These are phyloP conservation scores for Lachnellula subtilissima DNA, from an alignment of 2,329 filamentous ascomycete species.

Conservation along the genomic window DNA sequence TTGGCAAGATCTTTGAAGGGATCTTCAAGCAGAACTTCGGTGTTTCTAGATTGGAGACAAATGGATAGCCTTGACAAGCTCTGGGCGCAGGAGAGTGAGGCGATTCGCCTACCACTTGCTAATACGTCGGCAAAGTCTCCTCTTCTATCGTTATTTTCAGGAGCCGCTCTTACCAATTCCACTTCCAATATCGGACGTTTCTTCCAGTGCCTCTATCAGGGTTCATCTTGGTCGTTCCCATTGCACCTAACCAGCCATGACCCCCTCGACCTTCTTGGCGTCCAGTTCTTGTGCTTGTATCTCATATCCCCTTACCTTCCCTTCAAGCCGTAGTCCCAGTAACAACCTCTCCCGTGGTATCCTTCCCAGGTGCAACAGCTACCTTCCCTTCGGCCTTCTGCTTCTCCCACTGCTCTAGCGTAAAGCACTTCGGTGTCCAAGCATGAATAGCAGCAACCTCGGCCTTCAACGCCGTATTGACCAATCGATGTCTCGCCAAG, in stretches of 20 bases:
- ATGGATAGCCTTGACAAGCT: background rate
- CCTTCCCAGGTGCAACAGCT: constrained; percentile 28
- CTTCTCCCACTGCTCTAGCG: constrained; percentile 69
- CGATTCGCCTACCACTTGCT: background rate
- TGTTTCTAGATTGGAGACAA: background rate
- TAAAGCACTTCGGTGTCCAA: constrained; percentile 72
- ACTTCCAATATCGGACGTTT: background rate
- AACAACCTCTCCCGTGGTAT: constrained; percentile 30
- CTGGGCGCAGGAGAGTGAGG: background rate
- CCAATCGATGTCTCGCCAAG: constrained; percentile 62
- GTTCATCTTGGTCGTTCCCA: no score
- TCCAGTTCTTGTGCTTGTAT: background rate
- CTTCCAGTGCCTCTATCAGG: no score
- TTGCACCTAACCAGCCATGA: no score
- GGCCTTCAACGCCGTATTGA: constrained; percentile 61
- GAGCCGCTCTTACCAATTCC: background rate
- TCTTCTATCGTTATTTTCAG: no score
- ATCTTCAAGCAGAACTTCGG: background rate
- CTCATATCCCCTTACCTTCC: background rate
- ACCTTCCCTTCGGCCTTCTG: constrained; percentile 39
- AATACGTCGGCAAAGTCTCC: background rate
- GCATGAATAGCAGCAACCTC: constrained; percentile 73
- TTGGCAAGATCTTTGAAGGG: background rate
- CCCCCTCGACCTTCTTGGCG: background rate
- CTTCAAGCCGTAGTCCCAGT: constrained; percentile 29